Conservation (phyloP, 2,329 filamentous ascomycete genomes). For the Apiospora kogelbergensis region DNA sequence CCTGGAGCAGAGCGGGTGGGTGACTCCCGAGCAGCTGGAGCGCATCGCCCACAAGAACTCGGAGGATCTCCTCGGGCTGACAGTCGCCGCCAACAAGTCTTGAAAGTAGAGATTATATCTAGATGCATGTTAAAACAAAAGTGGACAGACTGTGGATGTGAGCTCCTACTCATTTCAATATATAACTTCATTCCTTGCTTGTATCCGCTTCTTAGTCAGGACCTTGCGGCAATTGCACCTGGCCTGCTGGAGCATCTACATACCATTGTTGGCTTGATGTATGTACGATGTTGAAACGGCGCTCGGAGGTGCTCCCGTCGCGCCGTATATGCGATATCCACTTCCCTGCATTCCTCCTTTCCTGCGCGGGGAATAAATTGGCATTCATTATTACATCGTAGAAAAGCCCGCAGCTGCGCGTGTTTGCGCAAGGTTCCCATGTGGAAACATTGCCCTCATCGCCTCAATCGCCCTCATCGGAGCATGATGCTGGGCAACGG, state of each 20-base stretch:
- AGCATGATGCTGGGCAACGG: not conserved
- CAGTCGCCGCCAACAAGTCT: not conserved
- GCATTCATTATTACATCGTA: not conserved
- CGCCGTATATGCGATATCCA: not conserved
- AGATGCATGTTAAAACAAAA: not conserved
- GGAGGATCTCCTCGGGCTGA: constrained; percentile 28
- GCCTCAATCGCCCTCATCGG: not conserved
- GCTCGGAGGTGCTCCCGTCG: not conserved
- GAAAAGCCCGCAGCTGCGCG: not conserved
- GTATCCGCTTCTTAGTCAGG: not conserved
- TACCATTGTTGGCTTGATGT: not conserved
- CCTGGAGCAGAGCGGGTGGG: constrained; percentile 47
- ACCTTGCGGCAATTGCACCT: not conserved
- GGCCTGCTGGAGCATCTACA: not conserved
- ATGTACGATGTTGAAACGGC: not conserved
- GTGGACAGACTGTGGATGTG: not conserved
- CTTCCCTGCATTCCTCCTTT: not conserved
- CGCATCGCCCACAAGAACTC: constrained; percentile 52
- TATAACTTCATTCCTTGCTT: not conserved
- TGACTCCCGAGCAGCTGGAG: constrained; percentile 48
- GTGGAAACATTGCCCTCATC: not conserved
- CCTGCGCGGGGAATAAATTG: not conserved
- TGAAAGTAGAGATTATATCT: not conserved
- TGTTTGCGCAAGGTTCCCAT: not conserved
- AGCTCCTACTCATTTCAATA: not conserved